Percentiles rank a stretch among this genome's conserved stretches.
Evolutionary conservation across 352 stramenopile species (phyloP).

Genomic region (Pythium sp.): DNA sequence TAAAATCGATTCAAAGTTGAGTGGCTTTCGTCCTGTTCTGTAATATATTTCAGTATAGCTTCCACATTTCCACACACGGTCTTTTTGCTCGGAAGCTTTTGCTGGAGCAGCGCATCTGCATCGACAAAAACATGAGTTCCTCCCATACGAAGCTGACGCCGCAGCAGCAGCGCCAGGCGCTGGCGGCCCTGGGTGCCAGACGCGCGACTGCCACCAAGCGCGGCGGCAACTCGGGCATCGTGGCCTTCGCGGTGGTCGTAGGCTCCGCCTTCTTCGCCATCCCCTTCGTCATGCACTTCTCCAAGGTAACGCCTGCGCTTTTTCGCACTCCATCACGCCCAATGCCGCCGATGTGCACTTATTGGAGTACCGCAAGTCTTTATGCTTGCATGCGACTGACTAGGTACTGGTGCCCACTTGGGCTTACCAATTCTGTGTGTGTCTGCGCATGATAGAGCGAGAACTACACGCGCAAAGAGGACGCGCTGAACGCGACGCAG

Average conservation of each 20-base stretch:
- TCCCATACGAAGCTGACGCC: neutral
- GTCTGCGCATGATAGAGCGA: constrained; percentile 25
- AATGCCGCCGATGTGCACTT: no score
- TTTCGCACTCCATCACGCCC: no score
- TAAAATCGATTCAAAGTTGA: no score
- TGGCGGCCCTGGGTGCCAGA: constrained; percentile 6
- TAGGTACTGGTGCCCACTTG: neutral
- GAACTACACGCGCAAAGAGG: constrained; percentile 58
- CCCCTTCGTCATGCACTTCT: constrained; percentile 63
- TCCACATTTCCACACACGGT: neutral
- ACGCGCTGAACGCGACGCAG: constrained; percentile 64
- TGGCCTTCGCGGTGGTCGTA: constrained; percentile 44
- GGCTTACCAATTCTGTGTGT: neutral
- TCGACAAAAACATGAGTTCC: constrained; percentile 4
- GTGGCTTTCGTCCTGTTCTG: neutral
- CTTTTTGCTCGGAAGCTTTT: neutral
- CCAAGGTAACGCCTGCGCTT: constrained; percentile 37
- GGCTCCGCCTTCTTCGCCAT: constrained; percentile 70
- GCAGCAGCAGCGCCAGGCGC: constrained; percentile 4
- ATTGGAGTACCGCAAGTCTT: neutral
- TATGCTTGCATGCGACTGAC: neutral
- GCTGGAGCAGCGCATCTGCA: neutral
- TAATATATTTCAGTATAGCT: neutral
- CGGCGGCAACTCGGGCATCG: constrained; percentile 36
- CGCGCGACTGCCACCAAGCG: constrained; percentile 3